Conservation (phyloP, 1,139 yeast species). For the Pichia cactophila region DNA sequence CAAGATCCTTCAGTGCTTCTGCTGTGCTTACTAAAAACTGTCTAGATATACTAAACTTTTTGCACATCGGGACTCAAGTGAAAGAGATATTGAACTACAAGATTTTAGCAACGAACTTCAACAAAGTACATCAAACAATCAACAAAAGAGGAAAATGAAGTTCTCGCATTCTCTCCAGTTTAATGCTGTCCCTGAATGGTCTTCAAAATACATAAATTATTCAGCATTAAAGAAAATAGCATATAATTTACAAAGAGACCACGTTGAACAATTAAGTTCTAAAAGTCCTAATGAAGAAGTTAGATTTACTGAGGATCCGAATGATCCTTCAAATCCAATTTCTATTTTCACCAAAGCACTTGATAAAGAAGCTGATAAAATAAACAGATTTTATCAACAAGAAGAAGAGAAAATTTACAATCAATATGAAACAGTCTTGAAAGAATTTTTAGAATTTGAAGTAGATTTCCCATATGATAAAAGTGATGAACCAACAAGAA, state of each 20-base stretch:
- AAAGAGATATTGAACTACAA: conserved; percentile 4
- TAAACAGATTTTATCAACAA: conserved; percentile 44
- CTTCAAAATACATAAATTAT: conserved; percentile 58
- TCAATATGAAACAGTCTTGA: conserved; percentile 40
- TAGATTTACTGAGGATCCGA: conserved; percentile 29
- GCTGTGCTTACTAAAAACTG: not conserved
- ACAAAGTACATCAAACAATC: not conserved
- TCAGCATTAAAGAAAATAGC: conserved; percentile 55
- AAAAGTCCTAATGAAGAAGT: conserved; percentile 18
- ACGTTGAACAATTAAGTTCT: conserved; percentile 29
- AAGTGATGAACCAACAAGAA: conserved; percentile 15
- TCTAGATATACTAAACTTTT: not conserved
- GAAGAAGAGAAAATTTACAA: conserved; percentile 43
- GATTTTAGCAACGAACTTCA: not conserved
- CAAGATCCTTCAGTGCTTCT: not conserved
- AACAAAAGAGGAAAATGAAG: conserved; percentile 40
- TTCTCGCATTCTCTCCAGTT: conserved; percentile 68
- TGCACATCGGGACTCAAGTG: not conserved
- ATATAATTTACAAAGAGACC: conserved; percentile 40
- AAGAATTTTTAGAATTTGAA: conserved; percentile 31
- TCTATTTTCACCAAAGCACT: conserved; percentile 44
- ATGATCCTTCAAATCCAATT: conserved; percentile 36
- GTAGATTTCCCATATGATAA: conserved; percentile 20
- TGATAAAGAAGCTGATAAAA: conserved; percentile 47
- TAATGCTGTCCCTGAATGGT: conserved; percentile 80